Evolutionary conservation across 768 basidiomycete species (phyloP).

Genomic region (Dioszegia aurantiaca): DNA sequence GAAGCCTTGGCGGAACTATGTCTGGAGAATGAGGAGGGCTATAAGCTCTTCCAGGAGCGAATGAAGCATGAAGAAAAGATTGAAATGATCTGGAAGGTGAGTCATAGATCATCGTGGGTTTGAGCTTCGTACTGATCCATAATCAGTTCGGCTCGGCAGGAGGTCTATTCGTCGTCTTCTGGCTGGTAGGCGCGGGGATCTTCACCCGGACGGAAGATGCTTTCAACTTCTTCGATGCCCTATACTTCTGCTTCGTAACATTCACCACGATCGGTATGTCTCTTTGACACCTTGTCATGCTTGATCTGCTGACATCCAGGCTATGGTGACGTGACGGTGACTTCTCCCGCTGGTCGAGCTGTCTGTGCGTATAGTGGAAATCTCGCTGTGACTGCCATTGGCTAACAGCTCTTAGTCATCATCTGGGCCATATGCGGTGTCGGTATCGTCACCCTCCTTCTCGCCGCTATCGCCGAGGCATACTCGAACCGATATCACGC

Average conservation of each 20-base stretch:
- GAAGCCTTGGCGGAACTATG: slow-evolving; percentile 32
- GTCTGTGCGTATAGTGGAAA: slow-evolving; percentile 16
- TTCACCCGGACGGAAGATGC: slow-evolving; percentile 30
- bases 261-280: slow-evolving; percentile 30
- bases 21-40: slow-evolving; percentile 32
- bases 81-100: slow-evolving; percentile 62
- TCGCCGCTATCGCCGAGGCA: slow-evolving; percentile 23
- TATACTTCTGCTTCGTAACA: slow-evolving; percentile 34
- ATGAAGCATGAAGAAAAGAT: slow-evolving; percentile 53
- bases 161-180: slow-evolving; percentile 69
- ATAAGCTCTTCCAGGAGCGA: slow-evolving; percentile 34
- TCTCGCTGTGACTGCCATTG: neutral
- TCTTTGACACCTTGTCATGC: neutral
- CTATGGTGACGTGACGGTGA: slow-evolving; percentile 23
- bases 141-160: slow-evolving; percentile 60
- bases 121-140: no score
- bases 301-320: slow-evolving; percentile 6
- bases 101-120: slow-evolving; percentile 15
- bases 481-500: slow-evolving; percentile 24
- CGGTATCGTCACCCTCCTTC: slow-evolving; percentile 26
- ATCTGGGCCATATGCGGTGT: slow-evolving; percentile 28
- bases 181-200: slow-evolving; percentile 55
- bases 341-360: slow-evolving; percentile 27
- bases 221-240: slow-evolving; percentile 30
- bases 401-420: slow-evolving; percentile 5